These are phyloP conservation scores for Cercospora zeina DNA, from an alignment of 2,329 filamentous ascomycete genomes.

Conservation along the genomic window DNA sequence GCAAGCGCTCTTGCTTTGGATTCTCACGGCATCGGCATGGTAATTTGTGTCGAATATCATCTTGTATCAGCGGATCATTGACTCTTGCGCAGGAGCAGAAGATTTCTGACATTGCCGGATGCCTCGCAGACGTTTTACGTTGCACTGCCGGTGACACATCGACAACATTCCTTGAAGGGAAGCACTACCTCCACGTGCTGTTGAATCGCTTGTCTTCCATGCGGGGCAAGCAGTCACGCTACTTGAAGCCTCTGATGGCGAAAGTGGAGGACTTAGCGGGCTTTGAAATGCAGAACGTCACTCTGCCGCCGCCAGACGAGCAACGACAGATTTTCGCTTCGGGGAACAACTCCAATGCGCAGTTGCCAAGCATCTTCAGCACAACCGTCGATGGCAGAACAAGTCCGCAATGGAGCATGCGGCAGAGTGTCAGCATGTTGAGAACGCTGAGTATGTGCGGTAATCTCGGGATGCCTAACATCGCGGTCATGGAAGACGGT, in stretches of 20 bases:
- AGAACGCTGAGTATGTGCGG: conserved; percentile 36
- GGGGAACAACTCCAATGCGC: conserved; percentile 12
- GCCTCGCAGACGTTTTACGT: conserved; percentile 41
- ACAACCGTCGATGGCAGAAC: neutral
- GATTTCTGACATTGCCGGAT: conserved; percentile 41
- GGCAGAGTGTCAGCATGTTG: conserved; percentile 37
- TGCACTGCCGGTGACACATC: conserved; percentile 41
- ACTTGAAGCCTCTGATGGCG: conserved; percentile 39
- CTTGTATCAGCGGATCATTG: neutral
- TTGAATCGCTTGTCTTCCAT: conserved; percentile 40
- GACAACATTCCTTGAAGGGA: conserved; percentile 38
- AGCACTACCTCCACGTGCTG: conserved; percentile 40
- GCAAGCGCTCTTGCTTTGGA: conserved; percentile 38
- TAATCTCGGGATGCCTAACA: conserved; percentile 35
- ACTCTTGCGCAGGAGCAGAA: conserved; percentile 39
- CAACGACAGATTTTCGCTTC: conserved; percentile 19
- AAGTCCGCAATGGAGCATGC: conserved; percentile 30
- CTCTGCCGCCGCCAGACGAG: conserved; percentile 29
- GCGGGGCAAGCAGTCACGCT: conserved; percentile 41
- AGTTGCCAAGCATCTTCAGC: conserved; percentile 14
- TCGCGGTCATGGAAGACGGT: conserved; percentile 25
- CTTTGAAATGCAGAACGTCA: conserved; percentile 30
- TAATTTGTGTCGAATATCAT: conserved; percentile 19
- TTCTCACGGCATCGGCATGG: conserved; percentile 43
- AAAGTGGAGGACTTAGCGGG: conserved; percentile 39